A percentile compares a stretch with the other conserved stretches of the same genome.
These are phyloP conservation scores for Dryas alaskensis DNA, from an alignment of 306 rosid species.

Conservation along the genomic window DNA sequence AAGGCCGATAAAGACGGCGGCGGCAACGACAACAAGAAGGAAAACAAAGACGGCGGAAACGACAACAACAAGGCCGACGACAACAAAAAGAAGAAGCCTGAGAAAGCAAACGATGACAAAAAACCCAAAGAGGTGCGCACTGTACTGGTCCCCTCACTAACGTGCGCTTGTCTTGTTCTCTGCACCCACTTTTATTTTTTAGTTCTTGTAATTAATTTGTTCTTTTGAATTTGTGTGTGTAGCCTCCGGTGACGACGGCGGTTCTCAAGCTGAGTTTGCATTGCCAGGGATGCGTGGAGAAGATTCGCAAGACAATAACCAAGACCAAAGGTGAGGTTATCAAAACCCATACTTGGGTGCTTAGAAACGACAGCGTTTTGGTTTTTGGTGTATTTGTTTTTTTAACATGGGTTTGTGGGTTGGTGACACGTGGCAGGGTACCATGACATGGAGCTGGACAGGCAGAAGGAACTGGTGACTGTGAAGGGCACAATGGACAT, in stretches of 20 bases:
- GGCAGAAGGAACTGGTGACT: conserved; percentile 48
- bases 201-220: background rate
- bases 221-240: background rate
- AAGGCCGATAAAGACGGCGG: conserved; percentile 35
- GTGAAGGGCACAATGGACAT: conserved; percentile 72
- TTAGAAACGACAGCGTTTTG: conserved; percentile 10
- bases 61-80: conserved; percentile 22
- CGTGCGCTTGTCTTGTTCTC: conserved; percentile 15
- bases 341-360: too few relatives aligned
- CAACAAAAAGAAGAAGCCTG: conserved; percentile 30
- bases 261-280: conserved; percentile 58
- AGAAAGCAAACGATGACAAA: conserved; percentile 35
- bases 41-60: conserved; percentile 36
- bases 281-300: conserved; percentile 64
- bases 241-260: conserved; percentile 62
- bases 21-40: background rate
- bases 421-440: conserved; percentile 37
- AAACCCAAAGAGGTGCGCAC: conserved; percentile 57
- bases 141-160: background rate
- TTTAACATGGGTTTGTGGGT: background rate
- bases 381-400: background rate
- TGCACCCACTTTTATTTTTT: background rate
- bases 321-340: conserved; percentile 50
- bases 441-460: conserved; percentile 44
- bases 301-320: conserved; percentile 36